Evolutionary conservation across 1,284 basidiomycete species (phyloP).

Genomic region (Malassezia slooffiae): DNA sequence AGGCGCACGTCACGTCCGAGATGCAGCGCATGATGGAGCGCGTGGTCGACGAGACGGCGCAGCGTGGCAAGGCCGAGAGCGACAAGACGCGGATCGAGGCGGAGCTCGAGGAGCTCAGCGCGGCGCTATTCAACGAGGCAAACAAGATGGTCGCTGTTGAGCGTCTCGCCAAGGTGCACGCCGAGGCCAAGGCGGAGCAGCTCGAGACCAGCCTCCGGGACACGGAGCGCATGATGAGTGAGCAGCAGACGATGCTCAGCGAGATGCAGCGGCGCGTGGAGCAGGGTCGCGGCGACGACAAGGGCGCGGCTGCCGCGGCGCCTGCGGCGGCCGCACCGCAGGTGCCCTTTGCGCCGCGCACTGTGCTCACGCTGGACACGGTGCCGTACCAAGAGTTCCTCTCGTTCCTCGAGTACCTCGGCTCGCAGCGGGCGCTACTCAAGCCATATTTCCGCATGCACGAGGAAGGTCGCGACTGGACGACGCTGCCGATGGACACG

Average conservation of each 20-base stretch:
- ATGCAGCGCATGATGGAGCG: slow-evolving; percentile 87
- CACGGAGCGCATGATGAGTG: slow-evolving; percentile 58
- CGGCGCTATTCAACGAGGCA: slow-evolving; percentile 52
- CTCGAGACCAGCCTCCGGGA: slow-evolving; percentile 69
- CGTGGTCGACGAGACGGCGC: slow-evolving; percentile 82
- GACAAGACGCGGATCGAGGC: slow-evolving; percentile 53
- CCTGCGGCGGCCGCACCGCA: slow-evolving; percentile 14
- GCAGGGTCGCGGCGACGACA: slow-evolving; percentile 45
- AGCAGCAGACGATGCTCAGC: slow-evolving; percentile 53
- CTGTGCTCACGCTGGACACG: slow-evolving; percentile 34
- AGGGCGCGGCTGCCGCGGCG: slow-evolving; percentile 6
- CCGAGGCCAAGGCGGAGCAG: slow-evolving; percentile 69
- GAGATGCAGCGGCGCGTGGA: slow-evolving; percentile 78
- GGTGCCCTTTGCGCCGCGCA: slow-evolving; percentile 56
- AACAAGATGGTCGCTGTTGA: slow-evolving; percentile 65
- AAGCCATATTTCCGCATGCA: slow-evolving; percentile 36
- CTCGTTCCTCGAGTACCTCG: slow-evolving; percentile 68
- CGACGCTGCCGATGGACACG: neutral
- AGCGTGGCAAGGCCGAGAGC: slow-evolving; percentile 73
- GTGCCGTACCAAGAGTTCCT: slow-evolving; percentile 76
- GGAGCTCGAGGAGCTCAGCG: slow-evolving; percentile 76
- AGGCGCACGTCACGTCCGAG: slow-evolving; percentile 76
- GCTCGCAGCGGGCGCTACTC: slow-evolving; percentile 54
- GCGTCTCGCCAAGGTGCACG: slow-evolving; percentile 60
- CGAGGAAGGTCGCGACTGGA: slow-evolving; percentile 10